Base-by-base conservation (phyloP, 2,329 filamentous ascomycete genomes). In the Microdochium bolleyi region DNA sequence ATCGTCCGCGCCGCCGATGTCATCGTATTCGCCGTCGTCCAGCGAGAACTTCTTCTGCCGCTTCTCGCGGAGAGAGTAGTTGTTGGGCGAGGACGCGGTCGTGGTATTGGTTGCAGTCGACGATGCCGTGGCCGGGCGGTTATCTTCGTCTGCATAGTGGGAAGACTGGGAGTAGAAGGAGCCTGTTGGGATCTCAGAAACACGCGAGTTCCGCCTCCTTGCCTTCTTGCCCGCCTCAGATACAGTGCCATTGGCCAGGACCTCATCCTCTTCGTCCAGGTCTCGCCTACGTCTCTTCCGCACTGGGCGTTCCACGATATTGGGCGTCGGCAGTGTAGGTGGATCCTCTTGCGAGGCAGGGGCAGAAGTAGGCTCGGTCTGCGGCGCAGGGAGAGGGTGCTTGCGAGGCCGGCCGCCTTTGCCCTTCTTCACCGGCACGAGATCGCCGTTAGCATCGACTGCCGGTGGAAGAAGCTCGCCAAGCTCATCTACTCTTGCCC, bases 31-130 rank as follows among this genome's bases (percentile, higher is more conserved):
- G 48, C 74, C 72, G 9, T 74, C 71, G 46, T 78, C 72, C 3
- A 78, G 72, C 1, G 73, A 70, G 67, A 78, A 80, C 50, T 76
- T 75, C 58, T 78, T 78, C 59, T 77, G 76, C 9, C 77, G 72
- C 62, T 80, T 81, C 25, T 78, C 76, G 3, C 79, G 72, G 55
- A 82, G 59, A n/a, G 61, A 73, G 1, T 78, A 78, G 59, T 78
- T 78, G 4, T 68, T 73, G 0, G 78, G 41, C 11, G 48, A 27
- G 8, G 48, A 80, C 51, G 76, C 75, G 3, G 66, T 68, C 1
- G 77, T 79, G 34, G 74, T 73, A 2, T 68, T 67, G 8, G 74
- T 76, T 10, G 71, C 74, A 7, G 76, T 79, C 1, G 79, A 82
- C 0, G 76, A 77, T 2, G 80, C 73, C 0, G 78, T 78, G 0